Conservation (phyloP, 2,329 filamentous ascomycete species). For the Ophiocordyceps unilateralis region DNA sequence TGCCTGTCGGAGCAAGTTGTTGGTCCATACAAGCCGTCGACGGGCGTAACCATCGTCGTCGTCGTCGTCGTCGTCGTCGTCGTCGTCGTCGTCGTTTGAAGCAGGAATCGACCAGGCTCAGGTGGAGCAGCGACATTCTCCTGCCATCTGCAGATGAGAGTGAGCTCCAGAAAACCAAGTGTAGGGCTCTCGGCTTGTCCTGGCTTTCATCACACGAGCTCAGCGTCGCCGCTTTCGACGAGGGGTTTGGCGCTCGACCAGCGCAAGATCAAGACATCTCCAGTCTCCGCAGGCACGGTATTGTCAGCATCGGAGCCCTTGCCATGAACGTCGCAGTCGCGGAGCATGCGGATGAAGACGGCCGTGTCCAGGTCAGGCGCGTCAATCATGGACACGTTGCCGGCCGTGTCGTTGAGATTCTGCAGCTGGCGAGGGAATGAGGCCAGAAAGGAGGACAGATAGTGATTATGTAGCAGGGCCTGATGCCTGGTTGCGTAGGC, state of each 20-base stretch:
- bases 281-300: conserved; percentile 37
- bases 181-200: no score
- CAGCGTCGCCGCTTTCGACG: conserved; percentile 36
- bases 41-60: no score
- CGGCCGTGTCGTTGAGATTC: conserved; percentile 76
- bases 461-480: conserved; percentile 68
- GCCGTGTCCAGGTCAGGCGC: conserved; percentile 65
- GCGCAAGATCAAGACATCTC: conserved; percentile 51
- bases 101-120: no score
- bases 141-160: no score
- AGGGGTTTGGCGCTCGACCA: conserved; percentile 57
- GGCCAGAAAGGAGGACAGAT: conserved; percentile 65
- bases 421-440: conserved; percentile 67
- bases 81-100: no score
- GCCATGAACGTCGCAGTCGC: conserved; percentile 39
- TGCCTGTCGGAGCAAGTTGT: no score
- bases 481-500: conserved; percentile 77
- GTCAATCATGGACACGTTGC: conserved; percentile 86
- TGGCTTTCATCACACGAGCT: conserved; percentile 31
- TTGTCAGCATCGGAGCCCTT: conserved; percentile 48
- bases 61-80: no score
- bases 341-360: conserved; percentile 65
- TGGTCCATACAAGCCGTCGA: no score
- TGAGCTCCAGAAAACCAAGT: no score
- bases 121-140: no score